Conservation (phyloP, 2,329 filamentous ascomycete genomes). For the Acephala macrosclerotiorum region DNA sequence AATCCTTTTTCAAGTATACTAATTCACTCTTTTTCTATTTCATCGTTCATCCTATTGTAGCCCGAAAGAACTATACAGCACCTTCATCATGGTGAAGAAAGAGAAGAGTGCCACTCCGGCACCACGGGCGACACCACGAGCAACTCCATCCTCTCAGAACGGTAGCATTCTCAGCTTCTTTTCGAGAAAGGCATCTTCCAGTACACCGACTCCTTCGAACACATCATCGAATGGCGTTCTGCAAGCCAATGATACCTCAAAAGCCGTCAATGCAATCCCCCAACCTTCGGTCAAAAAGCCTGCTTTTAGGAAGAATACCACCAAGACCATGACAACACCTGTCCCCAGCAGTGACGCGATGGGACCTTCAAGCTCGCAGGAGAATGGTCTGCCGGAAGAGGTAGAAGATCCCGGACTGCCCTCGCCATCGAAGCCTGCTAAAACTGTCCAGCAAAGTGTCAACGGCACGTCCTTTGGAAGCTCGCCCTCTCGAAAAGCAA, state of each 20-base stretch:
- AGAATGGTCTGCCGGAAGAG: slow-evolving; percentile 57
- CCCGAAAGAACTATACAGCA: not conserved
- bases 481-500: slow-evolving; percentile 81
- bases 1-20: not conserved
- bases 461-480: slow-evolving; percentile 56
- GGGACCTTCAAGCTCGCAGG: slow-evolving; percentile 72
- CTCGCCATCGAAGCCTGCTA: slow-evolving; percentile 52
- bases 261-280: slow-evolving; percentile 44
- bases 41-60: not conserved
- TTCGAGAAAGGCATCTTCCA: slow-evolving; percentile 64
- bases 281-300: slow-evolving; percentile 53
- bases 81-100: slow-evolving; percentile 4
- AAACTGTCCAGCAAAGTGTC: slow-evolving; percentile 52
- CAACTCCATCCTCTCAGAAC: slow-evolving; percentile 61
- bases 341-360: slow-evolving; percentile 81
- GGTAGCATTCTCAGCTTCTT: slow-evolving; percentile 83
- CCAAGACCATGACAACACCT: slow-evolving; percentile 65
- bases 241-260: slow-evolving; percentile 44
- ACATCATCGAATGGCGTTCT: slow-evolving; percentile 37
- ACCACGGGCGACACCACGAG: slow-evolving; percentile 38
- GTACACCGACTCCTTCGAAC: slow-evolving; percentile 50
- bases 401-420: slow-evolving; percentile 60
- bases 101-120: slow-evolving; percentile 35
- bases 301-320: slow-evolving; percentile 38
- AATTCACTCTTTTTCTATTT: slow-evolving; percentile 2